These are phyloP conservation scores for Microstegium vimineum DNA, from an alignment of 176 grass and related monocot species.

Conservation along the genomic window DNA sequence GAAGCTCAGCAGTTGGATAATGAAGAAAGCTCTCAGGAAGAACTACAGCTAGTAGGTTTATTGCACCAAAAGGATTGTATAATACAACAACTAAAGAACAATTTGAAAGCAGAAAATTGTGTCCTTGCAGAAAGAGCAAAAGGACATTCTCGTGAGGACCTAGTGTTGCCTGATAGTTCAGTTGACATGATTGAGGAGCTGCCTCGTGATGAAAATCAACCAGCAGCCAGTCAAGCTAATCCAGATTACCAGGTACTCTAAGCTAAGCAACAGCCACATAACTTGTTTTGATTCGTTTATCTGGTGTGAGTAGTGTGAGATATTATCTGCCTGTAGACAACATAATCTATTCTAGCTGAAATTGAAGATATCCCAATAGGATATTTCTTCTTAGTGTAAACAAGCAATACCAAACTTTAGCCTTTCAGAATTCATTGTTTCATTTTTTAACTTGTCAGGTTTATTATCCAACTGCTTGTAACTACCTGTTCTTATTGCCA, in stretches of 20 bases:
- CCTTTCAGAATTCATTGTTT: background rate
- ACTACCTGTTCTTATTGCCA: background rate
- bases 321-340: background rate
- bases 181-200: background rate
- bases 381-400: conserved; percentile 15
- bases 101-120: conserved; percentile 20
- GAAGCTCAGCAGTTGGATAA: conserved; percentile 57
- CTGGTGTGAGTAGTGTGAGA: conserved; percentile 1
- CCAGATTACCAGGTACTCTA: conserved; percentile 44
- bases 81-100: conserved; percentile 34
- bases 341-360: conserved; percentile 4
- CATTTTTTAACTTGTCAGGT: background rate
- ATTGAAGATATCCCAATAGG: background rate
- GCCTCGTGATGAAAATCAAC: conserved; percentile 19
- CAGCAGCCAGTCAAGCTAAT: conserved; percentile 12
- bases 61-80: conserved; percentile 28
- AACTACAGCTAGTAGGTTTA: conserved; percentile 24
- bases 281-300: conserved; percentile 8
- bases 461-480: background rate
- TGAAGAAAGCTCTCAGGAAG: conserved; percentile 47
- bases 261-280: background rate
- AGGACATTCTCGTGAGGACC: conserved; percentile 10
- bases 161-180: conserved; percentile 16
- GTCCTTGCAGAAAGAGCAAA: conserved; percentile 24
- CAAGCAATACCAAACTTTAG: background rate